These are phyloP conservation scores for Sarcodon sp. DNA, from an alignment of 768 basidiomycete species.

Conservation along the genomic window DNA sequence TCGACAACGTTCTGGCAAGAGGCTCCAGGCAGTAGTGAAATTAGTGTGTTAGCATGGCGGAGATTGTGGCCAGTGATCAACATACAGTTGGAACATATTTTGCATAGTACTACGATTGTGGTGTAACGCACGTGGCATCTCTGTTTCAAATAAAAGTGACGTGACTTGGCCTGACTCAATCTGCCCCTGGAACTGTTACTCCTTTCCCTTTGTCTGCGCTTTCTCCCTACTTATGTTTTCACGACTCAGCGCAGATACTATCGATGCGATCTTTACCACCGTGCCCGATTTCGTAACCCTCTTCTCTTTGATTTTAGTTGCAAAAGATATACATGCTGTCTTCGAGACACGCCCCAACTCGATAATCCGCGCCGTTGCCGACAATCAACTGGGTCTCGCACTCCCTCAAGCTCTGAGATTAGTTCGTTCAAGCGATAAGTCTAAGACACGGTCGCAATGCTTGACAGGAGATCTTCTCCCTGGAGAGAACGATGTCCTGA, in stretches of 20 bases:
- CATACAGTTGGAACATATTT: too few relatives aligned
- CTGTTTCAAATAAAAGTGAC: too few relatives aligned
- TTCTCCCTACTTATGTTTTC: too few relatives aligned
- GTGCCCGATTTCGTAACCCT: slow-evolving; percentile 18
- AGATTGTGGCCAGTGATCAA: too few relatives aligned
- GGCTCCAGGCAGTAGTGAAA: too few relatives aligned
- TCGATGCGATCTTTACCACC: slow-evolving; percentile 15
- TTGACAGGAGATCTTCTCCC: not conserved
- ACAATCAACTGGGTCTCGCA: slow-evolving; percentile 16
- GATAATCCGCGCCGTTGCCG: slow-evolving; percentile 17
- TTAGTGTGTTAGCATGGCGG: too few relatives aligned
- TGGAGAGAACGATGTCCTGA: not conserved
- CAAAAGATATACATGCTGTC: slow-evolving; percentile 17
- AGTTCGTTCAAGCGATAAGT: slow-evolving; percentile 5
- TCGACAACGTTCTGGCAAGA: too few relatives aligned
- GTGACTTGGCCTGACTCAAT: too few relatives aligned
- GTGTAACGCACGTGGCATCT: too few relatives aligned
- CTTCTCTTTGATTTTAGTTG: slow-evolving; percentile 13
- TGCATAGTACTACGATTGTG: too few relatives aligned
- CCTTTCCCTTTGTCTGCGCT: too few relatives aligned
- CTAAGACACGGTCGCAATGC: not conserved
- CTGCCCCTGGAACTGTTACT: too few relatives aligned
- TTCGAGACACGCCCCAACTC: slow-evolving; percentile 18
- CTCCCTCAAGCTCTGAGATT: slow-evolving; percentile 18
- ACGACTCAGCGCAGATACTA: slow-evolving; percentile 17